Evolutionary conservation across 257 asterid genomes (phyloP).

Genomic region (Nicotiana undulata): DNA sequence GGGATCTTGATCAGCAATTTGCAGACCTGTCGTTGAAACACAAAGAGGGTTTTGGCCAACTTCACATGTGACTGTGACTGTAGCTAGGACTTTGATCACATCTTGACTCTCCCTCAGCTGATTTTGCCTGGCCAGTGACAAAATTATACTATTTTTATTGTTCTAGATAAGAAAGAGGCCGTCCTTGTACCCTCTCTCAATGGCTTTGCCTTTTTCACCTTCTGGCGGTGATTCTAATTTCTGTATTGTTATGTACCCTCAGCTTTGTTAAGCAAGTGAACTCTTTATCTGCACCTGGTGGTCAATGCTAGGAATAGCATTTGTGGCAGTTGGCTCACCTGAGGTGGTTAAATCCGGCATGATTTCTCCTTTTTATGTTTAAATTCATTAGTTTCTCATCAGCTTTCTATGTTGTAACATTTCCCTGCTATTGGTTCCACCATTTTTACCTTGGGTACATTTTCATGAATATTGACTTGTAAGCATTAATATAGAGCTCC

Average conservation of each 20-base stretch:
- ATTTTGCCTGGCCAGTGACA: conserved; percentile 23
- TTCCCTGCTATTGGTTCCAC: background rate
- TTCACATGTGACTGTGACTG: conserved; percentile 36
- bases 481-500: background rate
- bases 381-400: background rate
- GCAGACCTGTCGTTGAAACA: conserved; percentile 64
- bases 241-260: background rate
- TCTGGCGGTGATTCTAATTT: background rate
- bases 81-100: conserved; percentile 17
- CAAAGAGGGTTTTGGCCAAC: conserved; percentile 55
- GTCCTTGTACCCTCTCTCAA: conserved; percentile 8
- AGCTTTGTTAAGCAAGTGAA: background rate
- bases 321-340: conserved; percentile 55
- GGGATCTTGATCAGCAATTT: conserved; percentile 67
- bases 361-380: conserved; percentile 19
- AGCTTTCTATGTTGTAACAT: background rate
- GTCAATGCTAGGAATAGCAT: conserved; percentile 39
- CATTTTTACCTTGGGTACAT: background rate
- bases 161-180: conserved; percentile 11
- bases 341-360: conserved; percentile 56
- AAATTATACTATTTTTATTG: conserved; percentile 6
- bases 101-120: conserved; percentile 25
- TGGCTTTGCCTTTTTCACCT: conserved; percentile 3
- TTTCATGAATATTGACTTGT: background rate
- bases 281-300: conserved; percentile 59